Evolutionary conservation across 2,329 filamentous ascomycete species (phyloP), one percentile per base, ranked within the genome.

Genomic region (Cercospora brassicicola): DNA sequence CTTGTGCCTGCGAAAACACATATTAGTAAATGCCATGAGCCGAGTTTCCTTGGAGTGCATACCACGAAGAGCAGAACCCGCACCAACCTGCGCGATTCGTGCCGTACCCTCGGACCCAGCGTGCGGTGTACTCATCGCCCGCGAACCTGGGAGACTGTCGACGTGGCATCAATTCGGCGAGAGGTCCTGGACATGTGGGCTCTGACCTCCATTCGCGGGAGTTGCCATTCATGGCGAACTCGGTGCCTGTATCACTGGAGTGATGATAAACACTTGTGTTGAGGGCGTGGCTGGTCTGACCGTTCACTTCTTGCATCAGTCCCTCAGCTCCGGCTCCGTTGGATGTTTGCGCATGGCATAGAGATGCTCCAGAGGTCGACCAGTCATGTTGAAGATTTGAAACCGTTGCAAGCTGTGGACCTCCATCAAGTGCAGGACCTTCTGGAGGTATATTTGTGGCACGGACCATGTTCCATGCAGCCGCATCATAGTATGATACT

Each of bases 51-150:
- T 30, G 20, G 7, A 10, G 28, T 10, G 30, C 23, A 45, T 59
- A 71, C 93, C 93, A 96, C 2, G 91, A 90, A 78, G 93, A 94
- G 83, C 92, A 96, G 73, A 94, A 91, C 23, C 92, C 91, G 75
- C 92, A 96, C 92, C 92, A 96, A 3, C 92, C 92, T 79, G 94
- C 92, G 51, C 92, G 89, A 83, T 94, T 93, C 81, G 93, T 93
- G 28, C 92, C 92, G 70, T 94, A 91, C 23, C 92, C 92, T 39
- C 92, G 89, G 20, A 95, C 90, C 91, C 91, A 96, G 73, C 85
- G 86, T 1, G 92, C 92, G 1, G 92, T 94, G 81, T 95, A 95
- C 65, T 95, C 80, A 75, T 96, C 92, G 59, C 91, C 91, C 62
- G 89, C 89, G 74, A 93, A 96, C 59, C 92, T 87, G 67, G 73